These are phyloP conservation scores for Mortierella polycephala DNA, from an alignment of 371 early-diverging fungal species.

Conservation along the genomic window DNA sequence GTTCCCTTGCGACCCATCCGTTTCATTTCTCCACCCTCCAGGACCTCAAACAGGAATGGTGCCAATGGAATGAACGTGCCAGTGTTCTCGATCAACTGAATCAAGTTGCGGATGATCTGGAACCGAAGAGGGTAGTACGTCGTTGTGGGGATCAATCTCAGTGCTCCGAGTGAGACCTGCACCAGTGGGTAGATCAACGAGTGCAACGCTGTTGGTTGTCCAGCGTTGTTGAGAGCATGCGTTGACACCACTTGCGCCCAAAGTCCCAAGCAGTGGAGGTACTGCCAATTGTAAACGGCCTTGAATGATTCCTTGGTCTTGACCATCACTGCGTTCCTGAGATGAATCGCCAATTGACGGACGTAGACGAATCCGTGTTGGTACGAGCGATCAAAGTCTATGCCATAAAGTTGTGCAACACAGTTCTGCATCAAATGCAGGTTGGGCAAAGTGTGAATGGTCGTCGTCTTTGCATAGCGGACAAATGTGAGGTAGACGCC, in stretches of 20 bases:
- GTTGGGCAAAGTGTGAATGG: conserved; percentile 80
- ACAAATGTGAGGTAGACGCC: conserved; percentile 86
- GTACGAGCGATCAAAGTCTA: conserved; percentile 81
- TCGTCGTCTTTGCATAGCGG: conserved; percentile 79
- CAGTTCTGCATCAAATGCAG: conserved; percentile 91
- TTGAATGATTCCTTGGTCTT: conserved; percentile 87
- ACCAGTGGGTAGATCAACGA: conserved; percentile 91
- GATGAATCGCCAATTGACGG: conserved; percentile 89
- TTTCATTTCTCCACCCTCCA: conserved; percentile 63
- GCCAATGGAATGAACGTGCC: conserved; percentile 87
- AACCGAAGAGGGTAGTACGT: conserved; percentile 93
- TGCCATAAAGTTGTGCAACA: conserved; percentile 86
- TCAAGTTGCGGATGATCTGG: conserved; percentile 80
- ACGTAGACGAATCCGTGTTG: conserved; percentile 93
- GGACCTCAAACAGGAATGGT: conserved; percentile 83
- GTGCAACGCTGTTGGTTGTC: conserved; percentile 70
- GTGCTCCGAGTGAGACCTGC: conserved; percentile 88
- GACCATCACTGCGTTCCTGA: conserved; percentile 85
- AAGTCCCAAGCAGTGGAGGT: conserved; percentile 86
- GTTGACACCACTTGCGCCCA: conserved; percentile 87
- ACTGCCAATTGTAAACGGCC: conserved; percentile 95
- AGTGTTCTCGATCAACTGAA: conserved; percentile 76
- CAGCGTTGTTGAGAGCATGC: conserved; percentile 52
- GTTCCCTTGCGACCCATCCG: conserved; percentile 75
- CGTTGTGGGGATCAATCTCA: conserved; percentile 85